Percentiles rank a stretch among this genome's conserved stretches.
Evolutionary conservation across 2,329 filamentous ascomycete species (phyloP).

Genomic region (Pseudopithomyces maydicus): DNA sequence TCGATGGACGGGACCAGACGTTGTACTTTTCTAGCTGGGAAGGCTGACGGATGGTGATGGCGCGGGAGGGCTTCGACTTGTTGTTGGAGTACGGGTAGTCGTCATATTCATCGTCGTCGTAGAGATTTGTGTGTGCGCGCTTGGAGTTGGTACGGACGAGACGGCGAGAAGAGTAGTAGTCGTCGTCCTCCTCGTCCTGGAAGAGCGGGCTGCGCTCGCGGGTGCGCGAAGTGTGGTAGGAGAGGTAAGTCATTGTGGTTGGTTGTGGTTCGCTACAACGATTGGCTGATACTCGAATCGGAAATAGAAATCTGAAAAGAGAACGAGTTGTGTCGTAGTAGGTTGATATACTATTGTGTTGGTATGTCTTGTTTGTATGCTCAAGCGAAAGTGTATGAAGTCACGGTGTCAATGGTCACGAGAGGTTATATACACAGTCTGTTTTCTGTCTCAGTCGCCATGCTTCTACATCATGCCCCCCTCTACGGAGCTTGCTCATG

Average conservation of each 20-base stretch:
- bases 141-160: constrained; percentile 32
- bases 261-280: neutral
- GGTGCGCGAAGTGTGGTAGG: constrained; percentile 24
- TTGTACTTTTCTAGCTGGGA: constrained; percentile 40
- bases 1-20: constrained; percentile 25
- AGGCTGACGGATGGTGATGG: constrained; percentile 34
- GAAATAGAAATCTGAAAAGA: neutral
- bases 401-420: neutral
- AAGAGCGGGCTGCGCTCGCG: constrained; percentile 24
- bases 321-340: neutral
- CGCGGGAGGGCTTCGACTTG: constrained; percentile 26
- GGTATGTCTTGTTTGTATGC: neutral
- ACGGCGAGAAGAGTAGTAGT: constrained; percentile 18
- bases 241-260: constrained; percentile 32
- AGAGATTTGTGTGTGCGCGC: constrained; percentile 27
- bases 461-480: neutral
- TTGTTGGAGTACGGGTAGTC: constrained; percentile 38
- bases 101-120: constrained; percentile 31
- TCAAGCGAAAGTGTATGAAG: neutral
- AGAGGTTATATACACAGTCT: constrained; percentile 2
- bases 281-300: neutral
- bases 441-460: constrained; percentile 8
- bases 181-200: constrained; percentile 14
- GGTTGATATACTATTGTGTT: neutral
- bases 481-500: constrained; percentile 1